Evolutionary conservation across 352 stramenopile species (phyloP), one percentile per base, ranked within the genome.

Genomic region (Pythium coloratum): DNA sequence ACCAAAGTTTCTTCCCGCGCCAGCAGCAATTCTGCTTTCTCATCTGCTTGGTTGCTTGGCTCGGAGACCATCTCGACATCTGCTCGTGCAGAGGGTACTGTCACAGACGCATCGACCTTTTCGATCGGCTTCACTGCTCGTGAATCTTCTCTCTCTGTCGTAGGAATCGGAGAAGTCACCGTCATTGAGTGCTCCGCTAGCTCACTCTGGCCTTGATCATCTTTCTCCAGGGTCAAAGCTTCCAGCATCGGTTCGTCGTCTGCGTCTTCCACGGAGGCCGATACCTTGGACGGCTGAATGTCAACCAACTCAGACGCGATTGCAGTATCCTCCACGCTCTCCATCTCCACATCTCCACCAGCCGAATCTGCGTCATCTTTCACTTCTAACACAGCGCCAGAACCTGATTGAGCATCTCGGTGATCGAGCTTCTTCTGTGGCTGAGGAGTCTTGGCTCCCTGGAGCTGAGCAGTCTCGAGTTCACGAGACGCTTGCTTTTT

Each of bases 171-270:
- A 40, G 34, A 40, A 40, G 10, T 13, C 34, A 13, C 34, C 44
- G 16, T 26, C n/a, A 26, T 5, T 7, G 40, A 20, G 5, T 18
- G 7, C 40, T 47, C 40, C 14, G 6, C 40, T 47, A 1, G 9
- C 40, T 20, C n/a, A 16, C 16, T 16, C 40, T 47, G 40, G 6
- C 24, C 44, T 50, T 50, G 13, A 24, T 12, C 14, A 50, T 26
- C 44, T 26, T 50, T 10, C 1, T 16, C 5, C 20, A 30, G 5
- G 46, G 6, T 32, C 32, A 20, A 16, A 16, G 20, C 46, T 32
- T 53, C n/a, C n/a, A 53, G n/a, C 46, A 53, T 53, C 3, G 46
- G 46, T 20, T 53, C 46, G 24, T 53, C 46, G 30, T 53, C n/a
- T 10, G 2, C 20, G 2, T 26, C 18, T 6, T 53, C 20, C 8